Base-by-base conservation (phyloP, 169 alveolate genomes). In the Plasmodium malariae region DNA sequence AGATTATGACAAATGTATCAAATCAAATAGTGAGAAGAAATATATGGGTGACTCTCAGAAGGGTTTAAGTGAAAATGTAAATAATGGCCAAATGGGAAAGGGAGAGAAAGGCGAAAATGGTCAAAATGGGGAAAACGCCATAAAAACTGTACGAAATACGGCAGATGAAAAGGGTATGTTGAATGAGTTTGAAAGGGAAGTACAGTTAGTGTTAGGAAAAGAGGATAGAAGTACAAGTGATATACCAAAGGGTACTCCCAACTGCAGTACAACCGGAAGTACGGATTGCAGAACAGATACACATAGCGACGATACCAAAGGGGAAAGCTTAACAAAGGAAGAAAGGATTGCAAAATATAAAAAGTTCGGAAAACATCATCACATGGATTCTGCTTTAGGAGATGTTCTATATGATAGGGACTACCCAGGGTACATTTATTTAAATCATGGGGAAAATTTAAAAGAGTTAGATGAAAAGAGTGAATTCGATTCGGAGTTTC, bases 401-500 rank as follows among this genome's bases (percentile, higher is more conserved):
- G 85, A 83, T 51, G 40, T 83, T 14, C 34, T 83, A 37, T 60
- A 19, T 32, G 91, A 83, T 83, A 49, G 91, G 40, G 51, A 83
- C 30, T 83, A 83, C 59, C 91, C 91, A 67, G 91, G 91, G 26
- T 83, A 83, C 28, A 69, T 69, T 17, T 83, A 83, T 59, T 59
- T 51, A 54, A 83, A 83, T 68, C 85, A 83, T 83, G 91, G 91
- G n/a, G 65, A 68, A 51, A 71, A 83, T 19, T 9, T 83, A 83
- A 68, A 83, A 51, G 91, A 83, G 21, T 11, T 83, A 21, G 85
- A 83, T 45, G 85, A 65, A 30, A 65, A 69, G 21, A 67, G 73
- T 45, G 91, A 83, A 71, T 68, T 12, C 32, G 86, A 83, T n/a
- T 83, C 91, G 7, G 83, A 67, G 17, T 37, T 62, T n/a, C 96